These are phyloP conservation scores for Sisymbrium altissimum DNA, from an alignment of 345 rosid species.

Conservation along the genomic window DNA sequence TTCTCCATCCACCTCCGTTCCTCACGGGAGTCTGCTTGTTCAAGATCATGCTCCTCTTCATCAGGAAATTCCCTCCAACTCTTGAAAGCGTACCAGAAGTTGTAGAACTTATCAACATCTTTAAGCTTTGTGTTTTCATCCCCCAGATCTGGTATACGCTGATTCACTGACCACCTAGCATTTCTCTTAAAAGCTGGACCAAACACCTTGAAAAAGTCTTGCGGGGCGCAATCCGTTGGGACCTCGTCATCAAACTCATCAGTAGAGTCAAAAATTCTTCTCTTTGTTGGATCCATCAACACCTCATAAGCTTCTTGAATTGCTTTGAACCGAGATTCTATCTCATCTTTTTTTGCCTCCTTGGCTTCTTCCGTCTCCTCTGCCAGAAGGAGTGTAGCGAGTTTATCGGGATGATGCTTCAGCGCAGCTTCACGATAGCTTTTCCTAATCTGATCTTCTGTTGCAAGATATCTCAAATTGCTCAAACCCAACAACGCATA, in stretches of 20 bases:
- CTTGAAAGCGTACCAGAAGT: conserved; percentile 87
- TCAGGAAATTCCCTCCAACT: conserved; percentile 99
- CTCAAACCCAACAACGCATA: conserved; percentile 88
- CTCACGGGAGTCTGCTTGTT: conserved; percentile 95
- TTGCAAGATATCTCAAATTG: conserved; percentile 94
- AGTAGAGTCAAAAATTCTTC: conserved; percentile 91
- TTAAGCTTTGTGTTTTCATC: conserved; percentile 60
- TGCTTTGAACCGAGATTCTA: conserved; percentile 77
- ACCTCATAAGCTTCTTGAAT: conserved; percentile 96
- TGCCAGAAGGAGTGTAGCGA: conserved; percentile 73
- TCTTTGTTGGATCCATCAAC: conserved; percentile 78
- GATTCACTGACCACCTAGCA: conserved; percentile 92
- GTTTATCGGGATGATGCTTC: conserved; percentile 96
- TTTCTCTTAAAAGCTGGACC: conserved; percentile 97
- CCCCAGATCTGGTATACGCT: conserved; percentile 74
- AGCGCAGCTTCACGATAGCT: conserved; percentile 90
- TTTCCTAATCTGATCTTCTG: conserved; percentile 94
- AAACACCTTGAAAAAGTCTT: conserved; percentile 93
- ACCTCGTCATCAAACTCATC: conserved; percentile 98
- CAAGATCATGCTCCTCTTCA: conserved; percentile 91
- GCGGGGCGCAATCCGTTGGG: conserved; percentile 79
- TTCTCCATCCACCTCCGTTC: conserved; percentile 99
- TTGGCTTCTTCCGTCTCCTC: conserved; percentile 93
- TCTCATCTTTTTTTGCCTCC: conserved; percentile 89
- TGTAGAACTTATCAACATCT: conserved; percentile 76